Percentiles rank a stretch among this genome's conserved stretches.
Evolutionary conservation across 768 basidiomycete species (phyloP).

Genomic region (Butyriboletus loyo): DNA sequence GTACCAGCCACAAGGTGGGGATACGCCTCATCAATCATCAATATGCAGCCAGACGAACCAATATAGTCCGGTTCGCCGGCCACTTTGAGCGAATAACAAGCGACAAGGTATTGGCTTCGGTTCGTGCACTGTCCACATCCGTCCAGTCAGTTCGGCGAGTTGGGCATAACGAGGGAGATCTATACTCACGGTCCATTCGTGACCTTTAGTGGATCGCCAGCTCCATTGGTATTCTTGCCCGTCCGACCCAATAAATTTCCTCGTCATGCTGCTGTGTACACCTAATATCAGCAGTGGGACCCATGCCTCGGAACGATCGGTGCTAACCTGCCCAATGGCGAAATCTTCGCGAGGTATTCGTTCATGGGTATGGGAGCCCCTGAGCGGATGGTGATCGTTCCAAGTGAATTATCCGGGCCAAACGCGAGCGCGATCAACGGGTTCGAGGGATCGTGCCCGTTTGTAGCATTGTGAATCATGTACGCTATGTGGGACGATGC

Average conservation of each 20-base stretch:
- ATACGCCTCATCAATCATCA: conserved; percentile 62
- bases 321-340: conserved; percentile 41
- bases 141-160: neutral
- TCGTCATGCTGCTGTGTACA: conserved; percentile 38
- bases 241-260: conserved; percentile 59
- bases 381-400: conserved; percentile 46
- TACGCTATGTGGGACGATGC: conserved; percentile 44
- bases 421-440: conserved; percentile 53
- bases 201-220: conserved; percentile 42
- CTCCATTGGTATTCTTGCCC: conserved; percentile 63
- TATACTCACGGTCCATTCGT: conserved; percentile 63
- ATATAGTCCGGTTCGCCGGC: conserved; percentile 53
- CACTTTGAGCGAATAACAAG: conserved; percentile 57
- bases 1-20: conserved; percentile 54
- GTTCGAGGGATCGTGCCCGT: conserved; percentile 24
- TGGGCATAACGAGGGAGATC: neutral
- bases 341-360: conserved; percentile 46
- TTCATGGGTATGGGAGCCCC: conserved; percentile 44
- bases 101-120: conserved; percentile 46
- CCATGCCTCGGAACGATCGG: conserved; percentile 1
- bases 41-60: conserved; percentile 56
- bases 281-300: conserved; percentile 2
- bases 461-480: conserved; percentile 46
- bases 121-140: conserved; percentile 50
- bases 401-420: conserved; percentile 47